A percentile compares a stretch with the other conserved stretches of the same genome.
phyloP scores from a whole-genome alignment of 352 stramenopile genomes.

The Peronospora belbahrii region DNA sequence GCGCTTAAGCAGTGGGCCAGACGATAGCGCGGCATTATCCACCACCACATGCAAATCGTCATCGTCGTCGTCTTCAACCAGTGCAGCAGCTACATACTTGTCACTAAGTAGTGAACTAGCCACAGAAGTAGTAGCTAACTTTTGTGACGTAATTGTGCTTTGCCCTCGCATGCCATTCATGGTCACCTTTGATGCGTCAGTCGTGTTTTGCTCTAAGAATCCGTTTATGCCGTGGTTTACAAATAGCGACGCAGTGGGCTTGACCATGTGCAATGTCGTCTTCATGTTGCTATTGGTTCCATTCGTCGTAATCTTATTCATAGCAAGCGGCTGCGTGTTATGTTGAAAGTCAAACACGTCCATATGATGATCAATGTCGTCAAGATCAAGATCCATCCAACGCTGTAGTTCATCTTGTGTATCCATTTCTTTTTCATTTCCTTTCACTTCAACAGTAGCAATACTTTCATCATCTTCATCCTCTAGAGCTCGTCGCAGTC shows the following conservation, averaged over 20 bases:
- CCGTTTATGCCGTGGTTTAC: constrained; percentile 25
- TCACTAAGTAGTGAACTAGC: constrained; percentile 26
- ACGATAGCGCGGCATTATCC: constrained; percentile 3
- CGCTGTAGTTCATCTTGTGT: constrained; percentile 48
- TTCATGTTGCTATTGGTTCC: background rate
- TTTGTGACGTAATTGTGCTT: constrained; percentile 7
- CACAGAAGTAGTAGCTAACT: constrained; percentile 8
- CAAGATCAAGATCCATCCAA: constrained; percentile 53
- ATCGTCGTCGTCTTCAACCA: constrained; percentile 44
- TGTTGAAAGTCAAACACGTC: constrained; percentile 48
- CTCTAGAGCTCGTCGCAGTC: constrained; percentile 17
- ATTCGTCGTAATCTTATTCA: constrained; percentile 11
- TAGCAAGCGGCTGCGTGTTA: constrained; percentile 18
- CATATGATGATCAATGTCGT: constrained; percentile 49
- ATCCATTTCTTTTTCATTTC: constrained; percentile 33
- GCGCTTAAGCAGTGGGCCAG: constrained; percentile 24
- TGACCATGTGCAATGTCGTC: constrained; percentile 5
- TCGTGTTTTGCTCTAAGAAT: constrained; percentile 19
- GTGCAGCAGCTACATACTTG: constrained; percentile 42
- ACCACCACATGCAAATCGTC: constrained; percentile 20
- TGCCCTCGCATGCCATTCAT: constrained; percentile 14
- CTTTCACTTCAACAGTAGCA: constrained; percentile 15
- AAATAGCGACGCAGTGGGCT: constrained; percentile 19
- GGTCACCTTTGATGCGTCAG: constrained; percentile 7
- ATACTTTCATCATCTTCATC: constrained; percentile 17